Percentiles rank a stretch among this genome's conserved stretches.
phyloP scores from a whole-genome alignment of 495 filamentous ascomycete species.

The Penicillium mononematosum region DNA sequence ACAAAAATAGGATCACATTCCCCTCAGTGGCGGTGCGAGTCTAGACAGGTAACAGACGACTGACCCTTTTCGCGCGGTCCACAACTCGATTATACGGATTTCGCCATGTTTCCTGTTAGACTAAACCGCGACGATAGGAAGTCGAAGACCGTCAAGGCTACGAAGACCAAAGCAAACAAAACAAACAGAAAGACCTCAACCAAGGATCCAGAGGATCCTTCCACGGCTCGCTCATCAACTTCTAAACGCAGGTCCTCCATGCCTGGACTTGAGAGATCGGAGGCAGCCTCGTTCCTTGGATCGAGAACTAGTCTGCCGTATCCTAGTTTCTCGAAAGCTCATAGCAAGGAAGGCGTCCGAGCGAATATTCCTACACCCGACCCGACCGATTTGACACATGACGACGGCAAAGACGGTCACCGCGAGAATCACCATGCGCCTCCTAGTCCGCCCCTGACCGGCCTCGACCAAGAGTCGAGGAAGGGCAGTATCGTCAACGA shows the following conservation, averaged over 20 bases:
- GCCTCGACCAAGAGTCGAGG: slow-evolving; percentile 48
- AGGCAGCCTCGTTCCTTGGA: slow-evolving; percentile 47
- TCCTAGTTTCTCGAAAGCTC: slow-evolving; percentile 81
- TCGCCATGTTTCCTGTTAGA: slow-evolving; percentile 48
- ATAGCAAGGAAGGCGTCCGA: slow-evolving; percentile 79
- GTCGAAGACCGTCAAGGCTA: slow-evolving; percentile 16
- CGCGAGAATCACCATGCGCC: slow-evolving; percentile 46
- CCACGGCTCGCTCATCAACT: slow-evolving; percentile 41
- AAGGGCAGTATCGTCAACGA: slow-evolving; percentile 43
- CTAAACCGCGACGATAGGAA: slow-evolving; percentile 42
- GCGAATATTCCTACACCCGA: slow-evolving; percentile 75
- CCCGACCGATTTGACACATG: slow-evolving; percentile 68
- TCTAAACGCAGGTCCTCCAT: slow-evolving; percentile 51
- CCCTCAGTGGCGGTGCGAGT: slow-evolving; percentile 20
- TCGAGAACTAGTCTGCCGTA: slow-evolving; percentile 70
- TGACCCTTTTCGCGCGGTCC: slow-evolving; percentile 24
- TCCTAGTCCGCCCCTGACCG: slow-evolving; percentile 64
- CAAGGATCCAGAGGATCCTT: slow-evolving; percentile 46
- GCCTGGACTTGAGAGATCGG: slow-evolving; percentile 45
- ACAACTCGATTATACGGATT: slow-evolving; percentile 32
- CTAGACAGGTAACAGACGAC: slow-evolving; percentile 12
- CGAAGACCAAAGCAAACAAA: slow-evolving; percentile 21
- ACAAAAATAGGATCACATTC: slow-evolving; percentile 24
- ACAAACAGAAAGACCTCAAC: slow-evolving; percentile 32
- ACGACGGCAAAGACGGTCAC: slow-evolving; percentile 31